Evolutionary conservation across 257 asterid genomes (phyloP).

Genomic region (Perilla frutescens): DNA sequence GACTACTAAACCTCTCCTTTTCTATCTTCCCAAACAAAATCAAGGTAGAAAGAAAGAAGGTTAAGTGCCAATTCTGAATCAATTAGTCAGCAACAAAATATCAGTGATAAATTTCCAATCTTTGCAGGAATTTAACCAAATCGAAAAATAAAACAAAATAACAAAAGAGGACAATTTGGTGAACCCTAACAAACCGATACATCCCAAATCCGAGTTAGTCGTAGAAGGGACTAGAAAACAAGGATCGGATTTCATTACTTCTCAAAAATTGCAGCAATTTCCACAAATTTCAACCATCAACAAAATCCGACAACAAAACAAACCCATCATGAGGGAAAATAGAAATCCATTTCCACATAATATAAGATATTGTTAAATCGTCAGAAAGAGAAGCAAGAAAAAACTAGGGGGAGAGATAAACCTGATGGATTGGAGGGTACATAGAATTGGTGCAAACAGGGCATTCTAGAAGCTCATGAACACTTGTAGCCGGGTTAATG

Average conservation of each 20-base stretch:
- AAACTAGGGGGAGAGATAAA: conserved; percentile 24
- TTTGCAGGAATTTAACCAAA: conserved; percentile 17
- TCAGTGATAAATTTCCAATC: neutral
- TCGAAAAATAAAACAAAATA: neutral
- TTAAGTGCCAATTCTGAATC: conserved; percentile 14
- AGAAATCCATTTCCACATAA: conserved; percentile 29
- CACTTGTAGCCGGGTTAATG: conserved; percentile 54
- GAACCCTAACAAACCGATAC: conserved; percentile 33
- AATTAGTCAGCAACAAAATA: neutral
- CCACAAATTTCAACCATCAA: conserved; percentile 30
- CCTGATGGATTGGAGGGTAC: conserved; percentile 84
- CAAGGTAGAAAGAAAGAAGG: neutral
- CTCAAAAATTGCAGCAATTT: neutral
- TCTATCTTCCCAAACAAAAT: neutral
- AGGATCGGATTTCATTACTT: conserved; percentile 19
- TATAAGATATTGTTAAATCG: conserved; percentile 22
- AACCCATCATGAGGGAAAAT: conserved; percentile 23
- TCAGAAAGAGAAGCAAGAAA: conserved; percentile 1
- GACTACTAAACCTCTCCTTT: neutral
- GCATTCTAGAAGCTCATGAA: conserved; percentile 73
- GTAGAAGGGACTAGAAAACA: conserved; percentile 7
- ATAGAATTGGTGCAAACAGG: conserved; percentile 72
- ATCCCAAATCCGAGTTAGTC: conserved; percentile 29
- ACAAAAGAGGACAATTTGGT: conserved; percentile 7
- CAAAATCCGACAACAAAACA: conserved; percentile 13